A percentile compares a stretch with the other conserved stretches of the same genome.
Evolutionary conservation across 1,139 yeast species (phyloP).

Genomic region (Nakaseomyces bracarensis): DNA sequence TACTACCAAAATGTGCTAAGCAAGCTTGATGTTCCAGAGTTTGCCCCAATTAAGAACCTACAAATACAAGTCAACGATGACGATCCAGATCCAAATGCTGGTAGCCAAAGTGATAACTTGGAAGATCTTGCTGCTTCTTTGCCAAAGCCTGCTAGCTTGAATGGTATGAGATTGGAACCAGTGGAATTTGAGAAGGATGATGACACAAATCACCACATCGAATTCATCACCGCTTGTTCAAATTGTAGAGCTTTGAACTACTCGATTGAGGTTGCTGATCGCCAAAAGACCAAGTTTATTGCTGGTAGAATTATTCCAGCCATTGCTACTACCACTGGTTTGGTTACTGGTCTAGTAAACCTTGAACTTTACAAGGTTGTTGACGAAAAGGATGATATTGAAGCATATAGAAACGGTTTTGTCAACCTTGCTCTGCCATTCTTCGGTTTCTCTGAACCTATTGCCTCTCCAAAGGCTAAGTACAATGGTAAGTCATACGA

Average conservation of each 20-base stretch:
- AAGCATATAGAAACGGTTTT: slow-evolving; percentile 89
- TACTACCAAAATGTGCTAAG: slow-evolving; percentile 43
- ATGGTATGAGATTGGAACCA: slow-evolving; percentile 77
- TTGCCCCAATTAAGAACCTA: slow-evolving; percentile 66
- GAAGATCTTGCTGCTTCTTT: slow-evolving; percentile 60
- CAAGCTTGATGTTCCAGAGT: slow-evolving; percentile 52
- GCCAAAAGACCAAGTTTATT: slow-evolving; percentile 67
- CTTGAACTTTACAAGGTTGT: slow-evolving; percentile 87
- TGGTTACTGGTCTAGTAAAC: slow-evolving; percentile 91
- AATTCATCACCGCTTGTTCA: slow-evolving; percentile 93
- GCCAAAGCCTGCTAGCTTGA: slow-evolving; percentile 84
- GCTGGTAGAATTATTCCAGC: slow-evolving; percentile 98
- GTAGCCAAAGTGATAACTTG: slow-evolving; percentile 47
- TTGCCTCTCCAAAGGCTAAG: slow-evolving; percentile 71
- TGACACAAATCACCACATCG: slow-evolving; percentile 92
- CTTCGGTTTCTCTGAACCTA: slow-evolving; percentile 94
- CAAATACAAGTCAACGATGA: slow-evolving; percentile 82
- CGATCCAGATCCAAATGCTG: slow-evolving; percentile 76
- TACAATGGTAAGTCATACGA: slow-evolving; percentile 78
- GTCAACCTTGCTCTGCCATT: slow-evolving; percentile 91
- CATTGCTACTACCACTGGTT: slow-evolving; percentile 95
- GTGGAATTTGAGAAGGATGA: slow-evolving; percentile 97
- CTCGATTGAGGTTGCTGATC: slow-evolving; percentile 71
- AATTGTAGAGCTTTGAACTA: slow-evolving; percentile 92
- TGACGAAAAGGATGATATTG: slow-evolving; percentile 62